phyloP scores from a whole-genome alignment of 805 yeast genomes.

The Pichia pseudocactophila region DNA sequence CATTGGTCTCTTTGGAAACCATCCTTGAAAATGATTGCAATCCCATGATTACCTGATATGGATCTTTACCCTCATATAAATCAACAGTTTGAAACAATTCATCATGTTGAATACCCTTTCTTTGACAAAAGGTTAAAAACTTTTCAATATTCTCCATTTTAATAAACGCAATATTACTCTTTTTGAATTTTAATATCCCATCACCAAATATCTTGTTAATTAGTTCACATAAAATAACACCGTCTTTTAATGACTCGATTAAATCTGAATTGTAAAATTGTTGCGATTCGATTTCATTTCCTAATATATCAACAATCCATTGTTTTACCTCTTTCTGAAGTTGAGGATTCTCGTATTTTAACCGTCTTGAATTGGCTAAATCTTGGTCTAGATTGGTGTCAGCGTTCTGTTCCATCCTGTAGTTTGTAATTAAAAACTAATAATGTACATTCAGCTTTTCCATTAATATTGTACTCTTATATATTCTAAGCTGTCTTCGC shows the following conservation, averaged over 20 bases:
- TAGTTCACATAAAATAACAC: slow-evolving; percentile 44
- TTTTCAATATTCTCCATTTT: slow-evolving; percentile 81
- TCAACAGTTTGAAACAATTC: slow-evolving; percentile 77
- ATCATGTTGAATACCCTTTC: slow-evolving; percentile 66
- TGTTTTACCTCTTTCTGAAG: slow-evolving; percentile 29
- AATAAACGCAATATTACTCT: slow-evolving; percentile 64
- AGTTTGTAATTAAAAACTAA: too few relatives aligned
- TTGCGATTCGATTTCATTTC: slow-evolving; percentile 19
- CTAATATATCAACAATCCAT: slow-evolving; percentile 44
- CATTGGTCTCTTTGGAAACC: slow-evolving; percentile 44
- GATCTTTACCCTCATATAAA: slow-evolving; percentile 63
- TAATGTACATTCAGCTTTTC: too few relatives aligned
- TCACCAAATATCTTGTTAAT: slow-evolving; percentile 34
- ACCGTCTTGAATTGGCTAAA: slow-evolving; percentile 38
- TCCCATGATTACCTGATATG: slow-evolving; percentile 69
- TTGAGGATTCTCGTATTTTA: slow-evolving; percentile 37
- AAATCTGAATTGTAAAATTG: slow-evolving; percentile 31
- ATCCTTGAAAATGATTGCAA: slow-evolving; percentile 65
- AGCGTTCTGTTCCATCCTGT: slow-evolving; percentile 5
- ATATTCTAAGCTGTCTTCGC: too few relatives aligned
- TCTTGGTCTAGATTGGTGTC: slow-evolving; percentile 57
- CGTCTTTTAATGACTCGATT: slow-evolving; percentile 51
- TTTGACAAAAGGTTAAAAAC: slow-evolving; percentile 53
- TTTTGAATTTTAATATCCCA: slow-evolving; percentile 39
- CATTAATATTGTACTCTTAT: too few relatives aligned